Conservation (phyloP, 768 basidiomycete species). For the Mycena sanguinolenta region DNA sequence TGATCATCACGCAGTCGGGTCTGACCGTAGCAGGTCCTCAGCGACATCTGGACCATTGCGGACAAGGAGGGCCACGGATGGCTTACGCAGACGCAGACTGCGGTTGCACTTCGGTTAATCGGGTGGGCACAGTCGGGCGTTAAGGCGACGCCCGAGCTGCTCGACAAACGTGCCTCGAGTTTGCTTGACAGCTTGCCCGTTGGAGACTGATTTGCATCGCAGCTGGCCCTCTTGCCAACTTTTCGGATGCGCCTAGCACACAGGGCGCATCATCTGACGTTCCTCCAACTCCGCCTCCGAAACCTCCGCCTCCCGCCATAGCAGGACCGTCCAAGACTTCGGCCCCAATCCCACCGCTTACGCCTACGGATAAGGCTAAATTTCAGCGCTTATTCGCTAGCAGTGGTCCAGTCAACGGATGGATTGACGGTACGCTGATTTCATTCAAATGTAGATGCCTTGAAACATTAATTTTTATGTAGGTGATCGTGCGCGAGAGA, state of each 20-base stretch:
- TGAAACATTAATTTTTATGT: background rate
- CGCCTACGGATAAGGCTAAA: constrained; percentile 62
- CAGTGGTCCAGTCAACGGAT: constrained; percentile 56
- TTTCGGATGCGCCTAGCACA: constrained; percentile 44
- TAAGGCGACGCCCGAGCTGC: constrained; percentile 49
- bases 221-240: constrained; percentile 65
- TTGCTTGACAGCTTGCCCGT: background rate
- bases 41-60: constrained; percentile 68
- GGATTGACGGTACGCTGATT: constrained; percentile 54
- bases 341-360: constrained; percentile 43
- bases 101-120: constrained; percentile 64
- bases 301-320: constrained; percentile 46
- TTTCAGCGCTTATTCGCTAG: constrained; percentile 64
- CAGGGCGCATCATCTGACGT: constrained; percentile 15
- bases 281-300: background rate
- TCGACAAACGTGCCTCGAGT: constrained; percentile 52
- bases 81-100: constrained; percentile 60
- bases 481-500: constrained; percentile 65
- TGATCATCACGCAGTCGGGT: background rate
- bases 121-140: constrained; percentile 65
- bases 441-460: background rate
- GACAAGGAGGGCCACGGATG: constrained; percentile 67
- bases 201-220: background rate
- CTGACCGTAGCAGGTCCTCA: constrained; percentile 44
- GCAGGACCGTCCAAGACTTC: constrained; percentile 25